These are phyloP conservation scores for Inga oerstediana DNA, from an alignment of 306 rosid species.

Conservation along the genomic window DNA sequence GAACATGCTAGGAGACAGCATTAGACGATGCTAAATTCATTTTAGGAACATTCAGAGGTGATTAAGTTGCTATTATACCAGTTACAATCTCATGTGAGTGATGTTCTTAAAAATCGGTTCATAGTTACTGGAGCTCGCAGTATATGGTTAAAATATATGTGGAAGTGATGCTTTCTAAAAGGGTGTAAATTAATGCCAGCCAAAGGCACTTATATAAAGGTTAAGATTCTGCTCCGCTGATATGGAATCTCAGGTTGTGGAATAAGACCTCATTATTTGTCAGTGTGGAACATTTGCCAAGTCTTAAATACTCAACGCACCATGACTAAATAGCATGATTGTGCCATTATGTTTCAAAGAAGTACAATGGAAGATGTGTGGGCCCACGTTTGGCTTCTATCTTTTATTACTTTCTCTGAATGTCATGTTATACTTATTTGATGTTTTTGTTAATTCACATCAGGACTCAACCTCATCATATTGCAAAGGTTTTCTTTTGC, in stretches of 20 bases:
- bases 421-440: background rate
- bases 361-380: background rate
- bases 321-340: background rate
- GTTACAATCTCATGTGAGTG: background rate
- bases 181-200: background rate
- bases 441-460: conserved; percentile 14
- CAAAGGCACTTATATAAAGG: background rate
- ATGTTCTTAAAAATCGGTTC: background rate
- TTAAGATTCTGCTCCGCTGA: background rate
- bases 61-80: background rate
- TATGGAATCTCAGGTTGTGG: background rate
- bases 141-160: background rate
- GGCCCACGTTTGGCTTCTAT: background rate
- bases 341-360: background rate
- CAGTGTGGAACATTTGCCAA: conserved; percentile 20
- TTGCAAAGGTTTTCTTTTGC: conserved; percentile 56
- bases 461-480: conserved; percentile 61
- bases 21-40: background rate
- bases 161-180: background rate
- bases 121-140: background rate
- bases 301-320: background rate
- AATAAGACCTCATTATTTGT: background rate
- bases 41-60: background rate
- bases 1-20: background rate
- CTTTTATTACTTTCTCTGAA: background rate